Evolutionary conservation across 768 basidiomycete genomes (phyloP).

Genomic region (Russula lepida): DNA sequence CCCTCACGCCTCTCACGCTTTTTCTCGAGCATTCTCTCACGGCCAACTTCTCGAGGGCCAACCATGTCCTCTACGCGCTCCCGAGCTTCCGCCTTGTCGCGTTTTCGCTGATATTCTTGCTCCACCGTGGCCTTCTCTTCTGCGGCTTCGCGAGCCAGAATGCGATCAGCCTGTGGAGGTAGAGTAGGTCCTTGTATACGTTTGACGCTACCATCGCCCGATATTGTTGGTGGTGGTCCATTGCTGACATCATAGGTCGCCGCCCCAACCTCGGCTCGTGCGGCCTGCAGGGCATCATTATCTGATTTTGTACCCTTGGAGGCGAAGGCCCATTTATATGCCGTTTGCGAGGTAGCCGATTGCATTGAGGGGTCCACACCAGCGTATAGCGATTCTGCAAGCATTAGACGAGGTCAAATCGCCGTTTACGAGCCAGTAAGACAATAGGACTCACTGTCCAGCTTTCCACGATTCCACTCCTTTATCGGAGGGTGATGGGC

Average conservation of each 20-base stretch:
- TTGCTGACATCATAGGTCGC: constrained; percentile 31
- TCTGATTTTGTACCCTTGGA: constrained; percentile 56
- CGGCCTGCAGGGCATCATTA: constrained; percentile 44
- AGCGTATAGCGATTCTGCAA: constrained; percentile 47
- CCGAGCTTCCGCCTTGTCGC: constrained; percentile 54
- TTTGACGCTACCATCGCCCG: constrained; percentile 24
- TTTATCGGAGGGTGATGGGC: constrained; percentile 24
- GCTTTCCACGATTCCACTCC: constrained; percentile 77
- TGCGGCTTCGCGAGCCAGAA: constrained; percentile 56
- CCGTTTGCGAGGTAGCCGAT: constrained; percentile 61
- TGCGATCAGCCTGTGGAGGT: constrained; percentile 60
- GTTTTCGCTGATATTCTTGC: constrained; percentile 52
- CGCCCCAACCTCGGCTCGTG: constrained; percentile 49
- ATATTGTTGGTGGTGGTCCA: constrained; percentile 18
- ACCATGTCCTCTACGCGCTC: constrained; percentile 70
- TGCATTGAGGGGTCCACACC: constrained; percentile 49
- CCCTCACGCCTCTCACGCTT: constrained; percentile 64
- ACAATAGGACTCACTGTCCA: constrained; percentile 42
- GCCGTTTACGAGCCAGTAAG: not conserved
- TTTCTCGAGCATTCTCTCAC: constrained; percentile 83
- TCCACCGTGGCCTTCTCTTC: constrained; percentile 47
- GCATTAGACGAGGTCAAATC: not conserved
- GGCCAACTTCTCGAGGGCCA: constrained; percentile 71
- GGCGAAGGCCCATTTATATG: constrained; percentile 84
- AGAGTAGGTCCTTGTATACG: constrained; percentile 59